Conservation (phyloP, 371 early-diverging fungal genomes). For the Actinomortierella wolfii region DNA sequence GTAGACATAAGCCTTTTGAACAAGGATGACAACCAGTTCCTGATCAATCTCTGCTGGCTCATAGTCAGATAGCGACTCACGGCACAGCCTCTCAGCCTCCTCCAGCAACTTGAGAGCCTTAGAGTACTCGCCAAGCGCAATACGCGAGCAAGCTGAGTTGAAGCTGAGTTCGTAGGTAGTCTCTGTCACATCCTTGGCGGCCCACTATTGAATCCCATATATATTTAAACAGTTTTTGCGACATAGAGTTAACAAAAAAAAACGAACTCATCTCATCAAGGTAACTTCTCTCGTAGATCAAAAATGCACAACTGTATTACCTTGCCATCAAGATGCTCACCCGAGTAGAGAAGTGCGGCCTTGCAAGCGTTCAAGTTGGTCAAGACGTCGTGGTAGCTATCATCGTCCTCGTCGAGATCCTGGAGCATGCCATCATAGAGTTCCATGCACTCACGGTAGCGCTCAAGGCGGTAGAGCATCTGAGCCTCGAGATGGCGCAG, state of each 20-base stretch:
- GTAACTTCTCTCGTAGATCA: too few species aligned
- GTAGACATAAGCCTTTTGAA: slow-evolving; percentile 76
- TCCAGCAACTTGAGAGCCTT: slow-evolving; percentile 41
- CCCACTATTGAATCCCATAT: slow-evolving; percentile 15
- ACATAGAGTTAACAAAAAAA: not conserved
- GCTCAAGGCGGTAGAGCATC: slow-evolving; percentile 56
- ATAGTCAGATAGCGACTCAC: slow-evolving; percentile 54
- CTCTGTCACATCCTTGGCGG: slow-evolving; percentile 40
- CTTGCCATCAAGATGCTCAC: slow-evolving; percentile 28
- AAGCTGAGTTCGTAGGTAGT: slow-evolving; percentile 71
- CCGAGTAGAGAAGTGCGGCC: slow-evolving; percentile 61
- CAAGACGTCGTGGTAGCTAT: slow-evolving; percentile 51
- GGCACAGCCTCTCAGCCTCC: slow-evolving; percentile 61
- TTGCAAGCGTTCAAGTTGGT: slow-evolving; percentile 71
- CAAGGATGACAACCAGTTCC: slow-evolving; percentile 69
- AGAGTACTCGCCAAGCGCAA: slow-evolving; percentile 58
- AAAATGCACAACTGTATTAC: slow-evolving; percentile 2
- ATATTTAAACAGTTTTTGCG: not conserved
- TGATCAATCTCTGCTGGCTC: slow-evolving; percentile 70
- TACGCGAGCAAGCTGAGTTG: slow-evolving; percentile 68
- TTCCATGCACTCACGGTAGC: slow-evolving; percentile 46
- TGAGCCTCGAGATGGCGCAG: slow-evolving; percentile 70
- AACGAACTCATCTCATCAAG: too few species aligned
- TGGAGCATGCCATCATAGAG: slow-evolving; percentile 56
- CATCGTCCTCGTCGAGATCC: slow-evolving; percentile 49